Conservation (phyloP, 1,139 yeast species). For the Yamadazyma spencermartinsiae region DNA sequence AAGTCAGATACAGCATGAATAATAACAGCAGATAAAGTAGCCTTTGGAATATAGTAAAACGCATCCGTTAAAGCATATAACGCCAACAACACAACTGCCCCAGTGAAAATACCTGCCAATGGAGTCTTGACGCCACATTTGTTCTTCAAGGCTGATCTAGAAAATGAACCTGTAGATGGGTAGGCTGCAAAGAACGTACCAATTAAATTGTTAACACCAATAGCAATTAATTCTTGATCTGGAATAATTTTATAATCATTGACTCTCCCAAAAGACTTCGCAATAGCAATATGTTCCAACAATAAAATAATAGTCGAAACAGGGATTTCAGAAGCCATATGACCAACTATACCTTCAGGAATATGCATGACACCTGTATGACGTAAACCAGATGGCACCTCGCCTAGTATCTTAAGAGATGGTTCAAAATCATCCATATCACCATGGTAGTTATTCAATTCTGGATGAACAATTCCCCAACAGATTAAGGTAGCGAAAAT, state of each 20-base stretch:
- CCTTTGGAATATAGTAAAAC: constrained; percentile 88
- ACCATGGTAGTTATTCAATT: constrained; percentile 51
- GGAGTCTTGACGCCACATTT: constrained; percentile 97
- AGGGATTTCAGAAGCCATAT: constrained; percentile 77
- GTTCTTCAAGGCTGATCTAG: constrained; percentile 90
- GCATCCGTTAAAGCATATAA: constrained; percentile 80
- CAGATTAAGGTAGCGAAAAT: constrained; percentile 70
- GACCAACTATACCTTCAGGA: constrained; percentile 60
- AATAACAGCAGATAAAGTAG: constrained; percentile 81
- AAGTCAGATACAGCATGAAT: constrained; percentile 95
- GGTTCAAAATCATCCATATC: constrained; percentile 32
- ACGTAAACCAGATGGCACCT: constrained; percentile 78
- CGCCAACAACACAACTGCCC: constrained; percentile 83
- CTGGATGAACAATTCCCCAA: constrained; percentile 75
- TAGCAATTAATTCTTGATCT: constrained; percentile 91
- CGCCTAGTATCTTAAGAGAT: constrained; percentile 67
- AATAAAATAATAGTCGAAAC: constrained; percentile 80
- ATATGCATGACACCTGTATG: constrained; percentile 73
- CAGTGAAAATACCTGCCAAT: constrained; percentile 88
- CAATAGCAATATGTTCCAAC: constrained; percentile 89
- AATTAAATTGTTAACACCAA: constrained; percentile 85
- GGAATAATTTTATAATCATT: constrained; percentile 90
- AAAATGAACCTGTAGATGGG: constrained; percentile 95
- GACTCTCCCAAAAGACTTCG: constrained; percentile 90
- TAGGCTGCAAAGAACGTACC: constrained; percentile 93